Evolutionary conservation across 345 rosid genomes (phyloP), one percentile per base, ranked within the genome.

Genomic region (Lagerstroemia speciosa): DNA sequence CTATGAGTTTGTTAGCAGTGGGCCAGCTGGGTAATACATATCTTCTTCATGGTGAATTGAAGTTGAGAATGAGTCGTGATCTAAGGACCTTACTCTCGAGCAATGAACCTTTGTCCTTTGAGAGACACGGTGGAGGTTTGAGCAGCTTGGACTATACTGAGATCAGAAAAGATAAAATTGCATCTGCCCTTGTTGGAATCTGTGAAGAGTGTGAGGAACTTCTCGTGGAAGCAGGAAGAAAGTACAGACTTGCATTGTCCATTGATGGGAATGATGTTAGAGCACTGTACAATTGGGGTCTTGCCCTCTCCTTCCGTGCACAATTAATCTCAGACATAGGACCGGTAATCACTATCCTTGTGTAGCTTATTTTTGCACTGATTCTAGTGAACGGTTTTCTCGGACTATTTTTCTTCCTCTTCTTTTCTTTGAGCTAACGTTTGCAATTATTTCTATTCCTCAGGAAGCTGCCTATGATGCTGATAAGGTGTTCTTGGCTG

Each of bases 161-260:
- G 8, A 50, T 53, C 40, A 73, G 69, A 31, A 82, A 81, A 69
- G 88, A 84, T 37, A 69, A 78, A 73, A 36, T 83, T 62, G 79
- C 75, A 30, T 73, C 87, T 65, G 73, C 74, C 64, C 89, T 86
- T 69, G 73, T 80, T 75, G 75, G 68, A 65, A 78, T 68, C 12
- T 88, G 94, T 70, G 91, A 86, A 75, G 89, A 88, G 72, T 81
- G 90, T 70, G 89, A 88, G 79, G 86, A 83, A 65, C 83, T 86
- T 72, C 89, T 88, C 52, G 84, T 86, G 46, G 77, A 83, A 71
- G 90, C 89, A 50, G 93, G 93, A 55, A 82, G 80, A 75, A 86
- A 84, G 12, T 88, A 88, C 77, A 79, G 83, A 66, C 62, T 77
- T 67, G 94, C 89, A 31, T 55, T 86, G 73, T 81, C 86, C 12